phyloP scores from a whole-genome alignment of 371 early-diverging fungal genomes.

The Mortierella sp. region DNA sequence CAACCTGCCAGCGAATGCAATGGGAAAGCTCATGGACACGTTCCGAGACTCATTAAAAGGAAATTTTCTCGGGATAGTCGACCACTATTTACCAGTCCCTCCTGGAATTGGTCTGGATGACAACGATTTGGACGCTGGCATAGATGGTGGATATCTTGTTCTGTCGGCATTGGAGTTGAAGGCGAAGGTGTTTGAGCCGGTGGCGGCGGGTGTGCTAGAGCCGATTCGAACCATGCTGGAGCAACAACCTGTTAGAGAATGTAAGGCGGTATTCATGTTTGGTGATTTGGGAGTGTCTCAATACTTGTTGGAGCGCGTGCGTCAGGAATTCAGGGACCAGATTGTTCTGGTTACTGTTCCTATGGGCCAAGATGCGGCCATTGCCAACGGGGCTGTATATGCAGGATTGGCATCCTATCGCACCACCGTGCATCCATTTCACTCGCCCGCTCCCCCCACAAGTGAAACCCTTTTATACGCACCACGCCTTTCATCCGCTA shows the following conservation, averaged over 20 bases:
- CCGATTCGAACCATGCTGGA: constrained; percentile 70
- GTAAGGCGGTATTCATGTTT: constrained; percentile 62
- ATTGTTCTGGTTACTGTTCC: constrained; percentile 45
- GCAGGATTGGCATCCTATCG: not conserved
- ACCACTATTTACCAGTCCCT: constrained; percentile 64
- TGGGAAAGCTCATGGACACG: constrained; percentile 68
- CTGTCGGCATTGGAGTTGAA: constrained; percentile 62
- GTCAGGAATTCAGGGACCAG: constrained; percentile 43
- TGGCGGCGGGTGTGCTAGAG: constrained; percentile 66
- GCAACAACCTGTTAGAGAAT: constrained; percentile 34
- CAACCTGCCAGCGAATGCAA: constrained; percentile 65
- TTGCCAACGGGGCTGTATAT: constrained; percentile 59
- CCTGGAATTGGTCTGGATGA: constrained; percentile 20
- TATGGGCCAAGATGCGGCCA: constrained; percentile 45
- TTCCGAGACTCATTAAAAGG: constrained; percentile 68
- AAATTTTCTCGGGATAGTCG: constrained; percentile 65
- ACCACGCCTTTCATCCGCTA: no score
- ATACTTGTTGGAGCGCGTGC: constrained; percentile 60
- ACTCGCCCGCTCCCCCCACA: no score
- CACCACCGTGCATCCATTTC: no score
- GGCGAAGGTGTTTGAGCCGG: constrained; percentile 70
- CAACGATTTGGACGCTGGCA: constrained; percentile 64
- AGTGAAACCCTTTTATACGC: no score
- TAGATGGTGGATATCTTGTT: constrained; percentile 65
- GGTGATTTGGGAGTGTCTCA: constrained; percentile 68